Conservation (phyloP, 116 monocot species). For the Phalaenopsis hybrid region DNA sequence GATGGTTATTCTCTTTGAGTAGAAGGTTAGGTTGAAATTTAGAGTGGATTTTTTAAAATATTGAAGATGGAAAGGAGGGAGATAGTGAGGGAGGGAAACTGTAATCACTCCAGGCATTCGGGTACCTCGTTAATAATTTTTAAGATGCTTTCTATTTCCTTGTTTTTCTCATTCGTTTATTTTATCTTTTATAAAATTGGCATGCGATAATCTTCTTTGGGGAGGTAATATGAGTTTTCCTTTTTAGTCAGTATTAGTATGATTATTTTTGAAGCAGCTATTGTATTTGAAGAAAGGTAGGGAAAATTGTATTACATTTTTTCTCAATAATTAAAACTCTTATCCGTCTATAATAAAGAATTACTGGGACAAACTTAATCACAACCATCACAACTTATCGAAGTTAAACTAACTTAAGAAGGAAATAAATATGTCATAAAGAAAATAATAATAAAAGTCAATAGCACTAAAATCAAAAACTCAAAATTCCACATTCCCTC, state of each 20-base stretch:
- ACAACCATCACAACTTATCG: no score
- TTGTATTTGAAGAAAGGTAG: not conserved
- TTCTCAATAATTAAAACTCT: no score
- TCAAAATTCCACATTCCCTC: no score
- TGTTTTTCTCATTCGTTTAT: not conserved
- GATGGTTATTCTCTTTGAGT: not conserved
- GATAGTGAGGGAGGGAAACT: not conserved
- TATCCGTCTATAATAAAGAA: no score
- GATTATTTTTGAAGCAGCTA: not conserved
- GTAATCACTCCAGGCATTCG: not conserved
- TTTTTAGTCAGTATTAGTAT: not conserved
- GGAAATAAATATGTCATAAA: no score
- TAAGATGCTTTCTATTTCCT: not conserved
- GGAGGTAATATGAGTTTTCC: not conserved
- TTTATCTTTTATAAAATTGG: not conserved
- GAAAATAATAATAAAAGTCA: no score
- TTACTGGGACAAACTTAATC: no score
- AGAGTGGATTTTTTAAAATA: not conserved
- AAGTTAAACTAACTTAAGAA: no score
- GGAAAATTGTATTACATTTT: no score
- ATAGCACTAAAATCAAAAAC: no score
- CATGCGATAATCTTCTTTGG: not conserved
- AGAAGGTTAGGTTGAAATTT: not conserved
- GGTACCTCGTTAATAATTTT: not conserved
- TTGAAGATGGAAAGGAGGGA: not conserved